Percentiles rank a stretch among this genome's conserved stretches.
These are phyloP conservation scores for Boletellus deceptivus DNA, from an alignment of 1,284 basidiomycete species.

Conservation along the genomic window DNA sequence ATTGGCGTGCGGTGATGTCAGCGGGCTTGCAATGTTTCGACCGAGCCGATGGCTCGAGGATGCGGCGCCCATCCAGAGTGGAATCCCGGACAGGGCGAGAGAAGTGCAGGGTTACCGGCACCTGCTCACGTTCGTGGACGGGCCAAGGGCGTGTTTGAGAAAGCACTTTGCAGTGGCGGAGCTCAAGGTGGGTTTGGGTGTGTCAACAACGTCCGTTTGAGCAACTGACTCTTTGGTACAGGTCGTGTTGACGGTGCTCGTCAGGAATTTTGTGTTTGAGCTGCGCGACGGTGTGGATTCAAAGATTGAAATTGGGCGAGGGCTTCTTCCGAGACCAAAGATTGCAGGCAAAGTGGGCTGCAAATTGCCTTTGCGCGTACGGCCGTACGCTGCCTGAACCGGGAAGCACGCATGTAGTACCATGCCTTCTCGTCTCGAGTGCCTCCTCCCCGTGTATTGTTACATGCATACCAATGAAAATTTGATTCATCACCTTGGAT, in stretches of 20 bases:
- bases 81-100: slow-evolving; percentile 24
- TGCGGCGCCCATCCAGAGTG: background rate
- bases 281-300: background rate
- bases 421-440: too few species aligned
- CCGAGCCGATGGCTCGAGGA: slow-evolving; percentile 38
- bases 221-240: too few species aligned
- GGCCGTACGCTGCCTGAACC: slow-evolving; percentile 1
- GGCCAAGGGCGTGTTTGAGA: slow-evolving; percentile 43
- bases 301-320: background rate
- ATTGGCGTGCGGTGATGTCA: too few species aligned
- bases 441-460: too few species aligned
- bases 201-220: too few species aligned
- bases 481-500: too few species aligned
- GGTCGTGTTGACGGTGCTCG: background rate
- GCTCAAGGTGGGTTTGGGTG: slow-evolving; percentile 48
- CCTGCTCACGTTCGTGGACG: slow-evolving; percentile 41
- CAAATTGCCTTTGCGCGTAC: slow-evolving; percentile 22
- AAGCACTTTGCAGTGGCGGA: slow-evolving; percentile 40
- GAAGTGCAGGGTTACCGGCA: slow-evolving; percentile 41
- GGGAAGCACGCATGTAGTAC: too few species aligned
- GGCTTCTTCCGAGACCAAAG: background rate
- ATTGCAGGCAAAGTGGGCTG: slow-evolving; percentile 21
- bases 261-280: background rate
- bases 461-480: too few species aligned
- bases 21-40: too few species aligned